Base-by-base conservation (phyloP, 2,329 filamentous ascomycete species). In the Neonectria punicea region DNA sequence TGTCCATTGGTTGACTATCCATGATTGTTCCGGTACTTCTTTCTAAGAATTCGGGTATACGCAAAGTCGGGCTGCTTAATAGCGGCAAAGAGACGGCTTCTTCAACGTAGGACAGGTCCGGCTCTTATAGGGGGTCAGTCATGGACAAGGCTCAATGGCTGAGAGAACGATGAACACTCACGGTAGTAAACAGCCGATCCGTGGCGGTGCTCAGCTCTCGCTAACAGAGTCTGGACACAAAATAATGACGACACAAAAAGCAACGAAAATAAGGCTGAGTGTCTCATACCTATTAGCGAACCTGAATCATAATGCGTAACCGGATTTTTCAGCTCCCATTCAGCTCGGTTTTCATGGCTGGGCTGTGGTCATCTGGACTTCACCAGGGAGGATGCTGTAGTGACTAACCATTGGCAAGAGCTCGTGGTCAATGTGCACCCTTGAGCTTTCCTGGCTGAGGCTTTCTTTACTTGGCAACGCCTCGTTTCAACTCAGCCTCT, bases 191-290 rank as follows among this genome's bases (percentile, higher is more conserved):
- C 49, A 44, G 36, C 22, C 8, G 28, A 13, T 28, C 14, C 32
- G 43, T 47, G 8, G 1, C 18, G 46, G 8, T 47, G 56, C 7
- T 53, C 44, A 4, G 56, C 56, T 16, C 28, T 54, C 25, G 46
- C 28, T 22, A 57, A 22, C 28, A 58, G 51, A 14, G 43, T 32
- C 41, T 56, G 56, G 43, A 50, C 4, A 46, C 51, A 56, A 20
- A 51, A 22, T 4, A 60, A 51, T 18, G 39, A n/a, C 3, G 39
- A 41, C 39, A 41, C 39, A 14, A 64, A 14, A 50, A 46, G 44
- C 44, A 64, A 41, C 51, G 54, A 44, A 28, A 56, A 14, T 22
- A 51, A 59, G 9, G 51, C 47, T 30, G 44, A 36, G 30, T 43
- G 56, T 56, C 50, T 55, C 61, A 60, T 59, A 4, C 11, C 51